These are phyloP conservation scores for Apophysomyces elegans DNA, from an alignment of 371 early-diverging fungal species.

Conservation along the genomic window DNA sequence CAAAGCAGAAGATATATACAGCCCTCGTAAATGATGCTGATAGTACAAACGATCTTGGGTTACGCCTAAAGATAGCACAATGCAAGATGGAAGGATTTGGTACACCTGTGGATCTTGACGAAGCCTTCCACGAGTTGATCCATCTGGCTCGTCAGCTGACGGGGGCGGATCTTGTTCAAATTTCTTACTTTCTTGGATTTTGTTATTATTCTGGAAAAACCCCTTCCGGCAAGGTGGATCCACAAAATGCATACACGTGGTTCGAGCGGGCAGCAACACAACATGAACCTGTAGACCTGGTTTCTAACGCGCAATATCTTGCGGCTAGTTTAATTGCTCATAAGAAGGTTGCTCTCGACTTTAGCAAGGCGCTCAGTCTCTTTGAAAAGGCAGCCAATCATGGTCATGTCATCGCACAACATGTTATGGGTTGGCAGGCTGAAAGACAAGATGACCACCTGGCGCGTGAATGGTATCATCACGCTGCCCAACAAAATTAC, in stretches of 20 bases:
- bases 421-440: conserved; percentile 16
- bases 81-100: neutral
- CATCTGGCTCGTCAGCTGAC: conserved; percentile 10
- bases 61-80: neutral
- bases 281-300: neutral
- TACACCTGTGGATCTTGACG: conserved; percentile 5
- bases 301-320: conserved; percentile 16
- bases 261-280: conserved; percentile 17
- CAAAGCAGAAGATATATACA: conserved; percentile 3
- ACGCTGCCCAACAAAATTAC: conserved; percentile 20
- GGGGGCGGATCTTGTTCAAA: conserved; percentile 3
- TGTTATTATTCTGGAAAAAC: conserved; percentile 15
- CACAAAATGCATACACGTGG: conserved; percentile 13
- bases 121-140: neutral
- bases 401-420: conserved; percentile 14
- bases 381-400: conserved; percentile 21
- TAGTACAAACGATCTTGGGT: neutral
- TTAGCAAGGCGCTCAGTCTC: conserved; percentile 7
- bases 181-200: conserved; percentile 15
- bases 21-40: conserved; percentile 1
- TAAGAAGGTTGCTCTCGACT: conserved; percentile 7
- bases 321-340: conserved; percentile 13
- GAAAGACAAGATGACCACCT: conserved; percentile 10
- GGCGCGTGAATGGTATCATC: conserved; percentile 17
- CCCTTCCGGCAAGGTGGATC: conserved; percentile 13